A percentile compares a stretch with the other conserved stretches of the same genome.
These are phyloP conservation scores for Phaffomyces opuntiae DNA, from an alignment of 805 yeast species.

Conservation along the genomic window DNA sequence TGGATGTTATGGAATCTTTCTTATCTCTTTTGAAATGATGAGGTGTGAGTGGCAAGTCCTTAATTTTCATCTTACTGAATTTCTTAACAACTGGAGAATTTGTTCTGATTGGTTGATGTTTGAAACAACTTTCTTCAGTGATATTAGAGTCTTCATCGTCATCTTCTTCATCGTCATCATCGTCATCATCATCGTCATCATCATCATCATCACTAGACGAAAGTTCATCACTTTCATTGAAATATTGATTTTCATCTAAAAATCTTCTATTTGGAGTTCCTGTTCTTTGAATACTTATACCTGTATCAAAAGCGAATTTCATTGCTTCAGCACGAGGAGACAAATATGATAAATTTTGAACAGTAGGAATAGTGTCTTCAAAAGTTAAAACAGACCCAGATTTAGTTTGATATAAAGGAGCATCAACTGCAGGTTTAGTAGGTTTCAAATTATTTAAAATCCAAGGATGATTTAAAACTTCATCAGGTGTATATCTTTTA, in stretches of 20 bases:
- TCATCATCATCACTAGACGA: constrained; percentile 8
- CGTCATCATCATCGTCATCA: constrained; percentile 6
- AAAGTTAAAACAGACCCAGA: constrained; percentile 18
- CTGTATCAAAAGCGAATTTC: constrained; percentile 79
- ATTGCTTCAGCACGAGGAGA: constrained; percentile 76
- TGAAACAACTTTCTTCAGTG: constrained; percentile 5
- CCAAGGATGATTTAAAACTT: constrained; percentile 78
- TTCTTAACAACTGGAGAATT: constrained; percentile 17
- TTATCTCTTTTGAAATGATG: constrained; percentile 6
- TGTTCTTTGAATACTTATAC: constrained; percentile 74
- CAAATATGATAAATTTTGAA: constrained; percentile 21
- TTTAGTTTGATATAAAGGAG: constrained; percentile 20
- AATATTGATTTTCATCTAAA: constrained; percentile 22
- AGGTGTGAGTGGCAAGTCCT: constrained; percentile 15
- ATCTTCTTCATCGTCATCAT: constrained; percentile 1
- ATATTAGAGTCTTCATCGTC: constrained; percentile 5
- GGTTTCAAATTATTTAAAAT: constrained; percentile 40
- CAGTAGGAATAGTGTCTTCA: constrained; percentile 22
- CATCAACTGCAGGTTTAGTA: constrained; percentile 44
- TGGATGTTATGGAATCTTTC: not conserved
- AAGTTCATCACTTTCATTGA: constrained; percentile 21
- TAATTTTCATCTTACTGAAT: constrained; percentile 8
- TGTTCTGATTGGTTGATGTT: constrained; percentile 7
- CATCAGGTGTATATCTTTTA: constrained; percentile 70
- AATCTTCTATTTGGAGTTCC: constrained; percentile 21